These are phyloP conservation scores for Helicocarpus griseus DNA, from an alignment of 2,329 filamentous ascomycete genomes.

Conservation along the genomic window DNA sequence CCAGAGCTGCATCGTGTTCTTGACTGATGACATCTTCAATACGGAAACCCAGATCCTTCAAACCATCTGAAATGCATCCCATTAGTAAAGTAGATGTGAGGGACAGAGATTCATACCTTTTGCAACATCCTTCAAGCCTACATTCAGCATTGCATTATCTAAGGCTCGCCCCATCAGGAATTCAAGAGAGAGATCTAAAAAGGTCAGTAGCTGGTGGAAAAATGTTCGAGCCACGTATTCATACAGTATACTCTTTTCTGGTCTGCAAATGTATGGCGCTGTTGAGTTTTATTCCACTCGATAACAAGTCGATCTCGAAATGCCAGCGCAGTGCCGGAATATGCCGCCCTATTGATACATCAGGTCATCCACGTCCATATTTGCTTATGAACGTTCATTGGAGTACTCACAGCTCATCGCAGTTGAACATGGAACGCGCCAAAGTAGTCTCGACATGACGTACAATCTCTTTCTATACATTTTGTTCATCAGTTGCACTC, in stretches of 20 bases:
- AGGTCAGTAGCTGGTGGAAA: slow-evolving; percentile 2
- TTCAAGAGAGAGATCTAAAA: slow-evolving; percentile 74
- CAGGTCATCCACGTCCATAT: neutral
- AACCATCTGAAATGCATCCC: slow-evolving; percentile 50
- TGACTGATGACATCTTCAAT: slow-evolving; percentile 93
- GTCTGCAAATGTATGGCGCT: slow-evolving; percentile 83
- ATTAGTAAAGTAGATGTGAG: neutral
- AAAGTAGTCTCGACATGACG: slow-evolving; percentile 94
- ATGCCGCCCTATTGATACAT: slow-evolving; percentile 55
- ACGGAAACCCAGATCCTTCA: slow-evolving; percentile 84
- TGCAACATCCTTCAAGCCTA: slow-evolving; percentile 76
- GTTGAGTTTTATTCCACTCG: slow-evolving; percentile 97
- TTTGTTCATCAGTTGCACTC: neutral
- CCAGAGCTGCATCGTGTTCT: slow-evolving; percentile 91
- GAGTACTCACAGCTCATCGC: slow-evolving; percentile 61
- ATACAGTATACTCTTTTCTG: slow-evolving; percentile 86
- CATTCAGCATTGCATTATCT: slow-evolving; percentile 98
- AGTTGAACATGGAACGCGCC: slow-evolving; percentile 94
- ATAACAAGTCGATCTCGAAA: slow-evolving; percentile 88
- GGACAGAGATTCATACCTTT: slow-evolving; percentile 46
- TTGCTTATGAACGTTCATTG: neutral
- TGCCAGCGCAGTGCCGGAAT: slow-evolving; percentile 80
- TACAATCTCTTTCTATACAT: slow-evolving; percentile 63
- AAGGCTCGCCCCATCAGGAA: slow-evolving; percentile 95
- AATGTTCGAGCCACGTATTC: slow-evolving; percentile 12